Conservation (phyloP, 2,329 filamentous ascomycete genomes). For the Epichloe aotearoae region DNA sequence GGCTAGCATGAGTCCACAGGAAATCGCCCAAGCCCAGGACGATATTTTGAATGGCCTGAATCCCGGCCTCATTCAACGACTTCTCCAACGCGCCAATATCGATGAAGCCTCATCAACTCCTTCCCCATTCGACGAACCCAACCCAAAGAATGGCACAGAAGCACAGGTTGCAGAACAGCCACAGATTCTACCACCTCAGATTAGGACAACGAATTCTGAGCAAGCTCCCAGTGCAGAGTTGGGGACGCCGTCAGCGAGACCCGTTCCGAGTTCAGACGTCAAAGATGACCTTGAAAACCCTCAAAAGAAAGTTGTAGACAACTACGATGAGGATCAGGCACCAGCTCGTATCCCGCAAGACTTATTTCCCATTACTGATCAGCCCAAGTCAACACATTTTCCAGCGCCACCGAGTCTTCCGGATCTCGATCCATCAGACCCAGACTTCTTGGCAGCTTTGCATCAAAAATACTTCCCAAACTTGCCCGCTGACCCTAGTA, state of each 20-base stretch:
- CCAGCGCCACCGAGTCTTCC: constrained; percentile 42
- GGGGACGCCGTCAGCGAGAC: neutral
- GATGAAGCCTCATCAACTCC: constrained; percentile 39
- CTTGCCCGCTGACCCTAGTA: constrained; percentile 70
- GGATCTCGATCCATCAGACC: constrained; percentile 71
- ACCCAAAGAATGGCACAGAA: neutral
- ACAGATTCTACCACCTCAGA: neutral
- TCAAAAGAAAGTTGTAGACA: constrained; percentile 15
- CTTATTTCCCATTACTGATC: constrained; percentile 28
- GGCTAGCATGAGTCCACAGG: constrained; percentile 63
- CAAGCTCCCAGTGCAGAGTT: neutral
- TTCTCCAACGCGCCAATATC: constrained; percentile 65
- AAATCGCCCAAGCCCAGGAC: constrained; percentile 67
- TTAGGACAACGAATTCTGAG: neutral
- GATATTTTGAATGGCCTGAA: constrained; percentile 73
- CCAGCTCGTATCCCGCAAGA: constrained; percentile 27
- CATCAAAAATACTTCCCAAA: constrained; percentile 90
- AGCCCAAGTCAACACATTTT: constrained; percentile 43
- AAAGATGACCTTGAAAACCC: neutral
- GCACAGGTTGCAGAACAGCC: neutral
- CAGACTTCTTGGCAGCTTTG: constrained; percentile 70
- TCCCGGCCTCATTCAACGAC: constrained; percentile 59
- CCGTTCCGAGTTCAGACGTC: neutral
- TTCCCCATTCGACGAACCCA: constrained; percentile 27
- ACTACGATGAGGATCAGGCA: constrained; percentile 29